Base-by-base conservation (phyloP, 305 asterid species). In the Coffea humblotiana region DNA sequence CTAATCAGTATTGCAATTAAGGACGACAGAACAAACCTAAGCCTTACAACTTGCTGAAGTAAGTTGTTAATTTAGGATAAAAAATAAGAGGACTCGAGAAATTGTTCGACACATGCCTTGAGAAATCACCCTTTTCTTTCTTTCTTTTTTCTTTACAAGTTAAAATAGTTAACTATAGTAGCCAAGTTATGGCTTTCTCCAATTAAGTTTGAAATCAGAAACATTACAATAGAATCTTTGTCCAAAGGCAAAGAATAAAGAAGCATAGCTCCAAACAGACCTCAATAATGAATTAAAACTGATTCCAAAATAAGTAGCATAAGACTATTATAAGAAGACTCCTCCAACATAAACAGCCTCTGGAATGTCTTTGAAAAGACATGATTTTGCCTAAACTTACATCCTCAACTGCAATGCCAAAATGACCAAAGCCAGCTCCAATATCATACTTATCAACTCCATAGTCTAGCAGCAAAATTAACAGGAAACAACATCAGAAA, bases 341-440 rank as follows among this genome's bases (percentile, higher is more conserved):
- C 43, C 9, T 72, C 66, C 71, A 2, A 29, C 63, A 45, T 2
- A 25, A 23, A 27, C 60, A 76, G 29, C 4, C 13, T 63, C 29
- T 40, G 27, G 49, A 35, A n/a, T 47, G 11, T 35, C 18, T 54
- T 3, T 67, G 43, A 8, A 12, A 23, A 75, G 13, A 68, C n/a
- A 71, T 18, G 35, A 82, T 71, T 74, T 19, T 56, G 85, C 23
- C 52, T 77, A 81, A 78, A 85, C 99, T 90, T 88, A 96, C 99
- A 89, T 96, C 99, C 74, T 96, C 98, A 51, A 94, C 98, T 67
- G 99, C 97, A 71, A 96, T 88, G 79, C 98, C 98, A 76, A 96
- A 96, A 86, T 96, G 99, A 75, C 98, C 98, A 88, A 93, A 96
- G 58, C 88, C 99, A 79, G 91, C 71, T 77, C 98, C 99, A 64